Percentiles rank a stretch among this genome's conserved stretches.
Conservation (phyloP, 2,329 filamentous ascomycete species). For the Penicillium hordei region DNA sequence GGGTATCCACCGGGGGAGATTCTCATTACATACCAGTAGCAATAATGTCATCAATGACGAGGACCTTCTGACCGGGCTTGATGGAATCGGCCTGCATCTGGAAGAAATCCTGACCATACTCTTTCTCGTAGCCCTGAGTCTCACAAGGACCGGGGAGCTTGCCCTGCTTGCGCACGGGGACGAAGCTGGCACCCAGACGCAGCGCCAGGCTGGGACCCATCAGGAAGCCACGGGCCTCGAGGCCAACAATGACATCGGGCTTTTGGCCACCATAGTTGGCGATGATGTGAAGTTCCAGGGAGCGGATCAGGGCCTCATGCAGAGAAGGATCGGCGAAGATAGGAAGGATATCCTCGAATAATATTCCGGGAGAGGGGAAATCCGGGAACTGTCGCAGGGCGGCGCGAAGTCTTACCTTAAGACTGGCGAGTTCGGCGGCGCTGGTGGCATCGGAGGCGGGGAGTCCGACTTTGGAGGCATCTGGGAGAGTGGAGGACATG, state of each 20-base stretch:
- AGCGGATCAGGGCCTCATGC: slow-evolving; percentile 75
- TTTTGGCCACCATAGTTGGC: slow-evolving; percentile 61
- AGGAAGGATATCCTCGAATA: slow-evolving; percentile 97
- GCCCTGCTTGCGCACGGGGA: slow-evolving; percentile 90
- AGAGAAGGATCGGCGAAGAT: slow-evolving; percentile 77
- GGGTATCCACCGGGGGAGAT: neutral
- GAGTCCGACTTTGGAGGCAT: slow-evolving; percentile 47
- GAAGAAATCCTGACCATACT: slow-evolving; percentile 93
- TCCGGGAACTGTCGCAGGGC: slow-evolving; percentile 84
- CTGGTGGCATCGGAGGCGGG: slow-evolving; percentile 48
- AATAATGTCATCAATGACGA: slow-evolving; percentile 97
- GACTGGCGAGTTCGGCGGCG: slow-evolving; percentile 58
- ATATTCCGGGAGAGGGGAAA: slow-evolving; percentile 87
- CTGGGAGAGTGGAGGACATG: slow-evolving; percentile 42
- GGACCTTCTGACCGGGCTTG: slow-evolving; percentile 79
- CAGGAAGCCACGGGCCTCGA: slow-evolving; percentile 92
- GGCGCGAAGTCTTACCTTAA: slow-evolving; percentile 66
- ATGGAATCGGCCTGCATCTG: slow-evolving; percentile 91
- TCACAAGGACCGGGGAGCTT: slow-evolving; percentile 90
- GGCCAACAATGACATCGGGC: slow-evolving; percentile 87
- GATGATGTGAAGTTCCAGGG: slow-evolving; percentile 78
- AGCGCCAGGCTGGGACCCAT: slow-evolving; percentile 89
- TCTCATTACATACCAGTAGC: slow-evolving; percentile 72
- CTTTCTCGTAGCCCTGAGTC: slow-evolving; percentile 86
- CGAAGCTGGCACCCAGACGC: slow-evolving; percentile 79